Evolutionary conservation across 1,139 yeast genomes (phyloP).

Genomic region (Yamadazyma dushanensis): DNA sequence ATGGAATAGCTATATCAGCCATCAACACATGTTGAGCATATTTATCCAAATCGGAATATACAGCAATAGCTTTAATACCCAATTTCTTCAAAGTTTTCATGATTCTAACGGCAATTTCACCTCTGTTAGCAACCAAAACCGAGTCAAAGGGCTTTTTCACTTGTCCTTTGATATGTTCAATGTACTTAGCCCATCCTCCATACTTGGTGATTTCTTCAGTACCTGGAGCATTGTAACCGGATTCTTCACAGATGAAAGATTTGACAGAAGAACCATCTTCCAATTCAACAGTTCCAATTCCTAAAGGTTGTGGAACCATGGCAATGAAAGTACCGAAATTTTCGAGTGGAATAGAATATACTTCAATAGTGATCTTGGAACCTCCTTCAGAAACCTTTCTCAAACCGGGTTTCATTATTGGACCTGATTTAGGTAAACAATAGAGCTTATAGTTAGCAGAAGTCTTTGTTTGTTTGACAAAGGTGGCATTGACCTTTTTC

Average conservation of each 20-base stretch:
- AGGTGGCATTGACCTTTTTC: slow-evolving; percentile 78
- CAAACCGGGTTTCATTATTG: slow-evolving; percentile 86
- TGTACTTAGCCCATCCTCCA: slow-evolving; percentile 87
- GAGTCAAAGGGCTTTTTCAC: slow-evolving; percentile 65
- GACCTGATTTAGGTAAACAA: slow-evolving; percentile 80
- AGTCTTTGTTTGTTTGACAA: slow-evolving; percentile 65
- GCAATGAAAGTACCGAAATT: slow-evolving; percentile 78
- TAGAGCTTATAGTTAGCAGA: slow-evolving; percentile 73
- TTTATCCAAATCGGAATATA: slow-evolving; percentile 87
- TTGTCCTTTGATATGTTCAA: slow-evolving; percentile 35
- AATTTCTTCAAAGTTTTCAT: slow-evolving; percentile 82
- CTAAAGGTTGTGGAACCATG: slow-evolving; percentile 92
- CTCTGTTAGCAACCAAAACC: slow-evolving; percentile 93
- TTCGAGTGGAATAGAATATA: slow-evolving; percentile 77
- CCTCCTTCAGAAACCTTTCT: slow-evolving; percentile 65
- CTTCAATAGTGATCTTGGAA: slow-evolving; percentile 66
- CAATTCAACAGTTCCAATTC: slow-evolving; percentile 88
- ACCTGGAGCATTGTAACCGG: slow-evolving; percentile 71
- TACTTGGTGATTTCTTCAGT: slow-evolving; percentile 74
- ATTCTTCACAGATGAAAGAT: slow-evolving; percentile 91
- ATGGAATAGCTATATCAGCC: slow-evolving; percentile 80
- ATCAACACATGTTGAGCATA: slow-evolving; percentile 81
- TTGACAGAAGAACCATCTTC: slow-evolving; percentile 80
- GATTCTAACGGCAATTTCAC: slow-evolving; percentile 95
- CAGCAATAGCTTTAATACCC: slow-evolving; percentile 77